Evolutionary conservation across 257 asterid genomes (phyloP).

Genomic region (Handroanthus guayacan): DNA sequence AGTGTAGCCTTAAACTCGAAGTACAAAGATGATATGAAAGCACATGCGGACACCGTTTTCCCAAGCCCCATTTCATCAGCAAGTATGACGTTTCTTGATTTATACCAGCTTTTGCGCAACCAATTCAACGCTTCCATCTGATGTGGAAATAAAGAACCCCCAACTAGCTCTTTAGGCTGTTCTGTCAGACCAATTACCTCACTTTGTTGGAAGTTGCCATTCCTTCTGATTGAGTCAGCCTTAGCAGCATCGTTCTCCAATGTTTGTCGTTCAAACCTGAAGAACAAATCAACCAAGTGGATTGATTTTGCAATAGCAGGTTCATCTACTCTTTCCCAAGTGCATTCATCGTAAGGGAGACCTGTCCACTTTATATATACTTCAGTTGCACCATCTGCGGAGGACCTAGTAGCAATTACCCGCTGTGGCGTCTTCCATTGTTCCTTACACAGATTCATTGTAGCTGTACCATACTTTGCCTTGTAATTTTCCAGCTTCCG

Average conservation of each 20-base stretch:
- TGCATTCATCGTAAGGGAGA: slow-evolving; percentile 94
- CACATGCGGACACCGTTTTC: slow-evolving; percentile 94
- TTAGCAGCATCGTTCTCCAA: slow-evolving; percentile 55
- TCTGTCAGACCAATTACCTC: slow-evolving; percentile 77
- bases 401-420: slow-evolving; percentile 72
- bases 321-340: slow-evolving; percentile 92
- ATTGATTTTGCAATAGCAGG: slow-evolving; percentile 64
- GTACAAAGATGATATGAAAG: slow-evolving; percentile 84
- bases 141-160: slow-evolving; percentile 92
- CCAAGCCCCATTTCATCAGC: slow-evolving; percentile 99
- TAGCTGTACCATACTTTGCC: slow-evolving; percentile 79
- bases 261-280: slow-evolving; percentile 76
- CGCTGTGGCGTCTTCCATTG: slow-evolving; percentile 94
- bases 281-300: slow-evolving; percentile 72
- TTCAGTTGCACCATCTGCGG: slow-evolving; percentile 70
- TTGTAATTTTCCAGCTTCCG: slow-evolving; percentile 92
- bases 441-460: slow-evolving; percentile 82
- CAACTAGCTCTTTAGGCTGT: slow-evolving; percentile 90
- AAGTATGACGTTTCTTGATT: slow-evolving; percentile 91
- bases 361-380: slow-evolving; percentile 88
- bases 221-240: slow-evolving; percentile 50
- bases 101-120: slow-evolving; percentile 96
- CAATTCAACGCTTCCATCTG: slow-evolving; percentile 98
- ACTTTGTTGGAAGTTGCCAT: slow-evolving; percentile 47
- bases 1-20: slow-evolving; percentile 80